Percentiles rank a stretch among this genome's conserved stretches.
Conservation (phyloP, 176 grass and related monocot species). For the Themeda triandra region DNA sequence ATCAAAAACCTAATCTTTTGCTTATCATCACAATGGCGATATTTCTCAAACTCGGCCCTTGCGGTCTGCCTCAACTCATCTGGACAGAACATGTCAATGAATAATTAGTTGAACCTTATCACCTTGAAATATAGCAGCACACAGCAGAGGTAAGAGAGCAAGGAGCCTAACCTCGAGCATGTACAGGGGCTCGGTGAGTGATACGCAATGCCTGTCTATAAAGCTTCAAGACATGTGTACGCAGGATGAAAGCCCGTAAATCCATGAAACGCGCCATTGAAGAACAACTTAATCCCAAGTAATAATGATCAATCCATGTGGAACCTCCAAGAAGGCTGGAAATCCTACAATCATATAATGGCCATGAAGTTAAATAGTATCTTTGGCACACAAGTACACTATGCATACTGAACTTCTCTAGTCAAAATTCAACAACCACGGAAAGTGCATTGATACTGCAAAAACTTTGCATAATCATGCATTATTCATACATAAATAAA, state of each 20-base stretch:
- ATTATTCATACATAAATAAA: not conserved
- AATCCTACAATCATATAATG: not conserved
- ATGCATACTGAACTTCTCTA: not conserved
- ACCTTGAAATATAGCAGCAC: slow-evolving; percentile 1
- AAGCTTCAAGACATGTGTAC: slow-evolving; percentile 68
- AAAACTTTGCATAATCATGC: not conserved
- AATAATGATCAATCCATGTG: slow-evolving; percentile 10
- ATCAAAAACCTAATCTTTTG: slow-evolving; percentile 79
- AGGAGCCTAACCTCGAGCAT: slow-evolving; percentile 49
- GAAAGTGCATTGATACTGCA: not conserved
- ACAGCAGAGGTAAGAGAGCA: not conserved
- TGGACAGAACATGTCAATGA: slow-evolving; percentile 30
- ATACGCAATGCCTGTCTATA: slow-evolving; percentile 70
- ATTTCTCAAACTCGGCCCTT: slow-evolving; percentile 83
- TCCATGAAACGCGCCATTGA: slow-evolving; percentile 63
- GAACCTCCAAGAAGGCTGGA: not conserved
- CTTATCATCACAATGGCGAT: slow-evolving; percentile 74
- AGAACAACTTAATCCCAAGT: slow-evolving; percentile 7
- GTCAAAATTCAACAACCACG: not conserved
- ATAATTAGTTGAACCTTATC: slow-evolving; percentile 12
- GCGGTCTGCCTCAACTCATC: slow-evolving; percentile 73
- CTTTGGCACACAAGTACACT: not conserved
- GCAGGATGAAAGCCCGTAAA: slow-evolving; percentile 68
- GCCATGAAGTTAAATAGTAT: not conserved
- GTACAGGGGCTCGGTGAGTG: slow-evolving; percentile 47